These are phyloP conservation scores for Magnusiomyces paraingens DNA, from an alignment of 1,139 yeast species.

Conservation along the genomic window DNA sequence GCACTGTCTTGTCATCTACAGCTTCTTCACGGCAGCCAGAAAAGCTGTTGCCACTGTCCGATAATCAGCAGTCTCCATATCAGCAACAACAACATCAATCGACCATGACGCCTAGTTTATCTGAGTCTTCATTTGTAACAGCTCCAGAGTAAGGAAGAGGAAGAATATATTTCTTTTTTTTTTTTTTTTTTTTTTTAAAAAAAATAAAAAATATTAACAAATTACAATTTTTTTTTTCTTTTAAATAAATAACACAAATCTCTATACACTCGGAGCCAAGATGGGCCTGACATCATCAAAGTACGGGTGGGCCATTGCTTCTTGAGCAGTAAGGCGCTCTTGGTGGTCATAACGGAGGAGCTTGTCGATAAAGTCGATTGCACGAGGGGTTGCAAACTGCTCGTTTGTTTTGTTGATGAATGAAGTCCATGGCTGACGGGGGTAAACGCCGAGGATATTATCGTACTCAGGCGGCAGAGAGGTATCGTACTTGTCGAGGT, in stretches of 20 bases:
- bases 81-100: no score
- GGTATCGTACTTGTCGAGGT: slow-evolving; percentile 70
- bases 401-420: slow-evolving; percentile 72
- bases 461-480: slow-evolving; percentile 76
- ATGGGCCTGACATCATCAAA: slow-evolving; percentile 39
- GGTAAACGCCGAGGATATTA: slow-evolving; percentile 65
- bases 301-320: slow-evolving; percentile 86
- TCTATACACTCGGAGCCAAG: no score
- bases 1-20: no score
- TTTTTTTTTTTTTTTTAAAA: no score
- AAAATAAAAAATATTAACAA: neutral
- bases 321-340: slow-evolving; percentile 87
- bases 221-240: neutral
- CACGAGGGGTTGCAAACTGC: slow-evolving; percentile 61
- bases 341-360: slow-evolving; percentile 89
- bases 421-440: slow-evolving; percentile 82
- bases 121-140: slow-evolving; percentile 3
- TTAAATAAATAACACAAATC: neutral
- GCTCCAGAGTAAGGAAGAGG: neutral
- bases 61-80: no score
- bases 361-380: slow-evolving; percentile 76
- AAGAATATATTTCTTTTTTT: no score
- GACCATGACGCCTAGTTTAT: neutral
- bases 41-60: no score
- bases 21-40: no score